Evolutionary conservation across 2,329 filamentous ascomycete genomes (phyloP), one percentile per base, ranked within the genome.

Genomic region (Ceratocystis cubensis): DNA sequence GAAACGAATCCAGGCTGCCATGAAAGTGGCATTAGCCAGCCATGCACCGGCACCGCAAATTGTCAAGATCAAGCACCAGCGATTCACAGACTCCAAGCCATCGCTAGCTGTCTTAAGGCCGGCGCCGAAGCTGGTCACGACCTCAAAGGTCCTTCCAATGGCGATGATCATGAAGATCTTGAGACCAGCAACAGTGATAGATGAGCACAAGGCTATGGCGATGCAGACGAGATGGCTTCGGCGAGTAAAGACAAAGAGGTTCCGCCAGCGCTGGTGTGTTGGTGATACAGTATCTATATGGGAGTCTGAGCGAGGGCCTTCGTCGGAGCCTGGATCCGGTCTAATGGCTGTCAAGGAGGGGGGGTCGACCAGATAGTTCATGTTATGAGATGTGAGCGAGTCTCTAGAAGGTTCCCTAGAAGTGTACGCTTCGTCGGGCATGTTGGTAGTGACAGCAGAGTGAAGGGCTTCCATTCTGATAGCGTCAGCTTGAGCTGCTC

Each of bases 161-260:
- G 95, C 74, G 33, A 91, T 78, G 2, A 90, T 83, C 30, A 89
- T 80, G 1, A 81, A 76, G 0, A 89, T 88, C 65, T 84, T 82
- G 13, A 86, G 77, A 0, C 82, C 80, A 1, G 88, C 88, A 7
- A 84, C 80, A 1, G 83, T 71, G 3, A 84, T 73, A 0, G 88
- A 82, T 1, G 83, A 76, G 2, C 81, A 10, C 0, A 88, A 63
- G 0, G 85, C 88, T 1, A 79, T 71, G 10, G 78, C 61, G 0
- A 93, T 74, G 3, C 82, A 73, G 0, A 77, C 75, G 0, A 81
- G 69, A 72, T 96, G 87, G 17, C 77, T 76, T 70, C 75, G 78
- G n/a, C 79, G 83, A 0, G 86, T 88, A 74, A 95, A 96, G 53
- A 78, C 77, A 73, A 96, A 93, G 2, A 96, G 79, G 61, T 79